Conservation (phyloP, 306 rosid genomes). For the Cyclanthera cordifolia region DNA sequence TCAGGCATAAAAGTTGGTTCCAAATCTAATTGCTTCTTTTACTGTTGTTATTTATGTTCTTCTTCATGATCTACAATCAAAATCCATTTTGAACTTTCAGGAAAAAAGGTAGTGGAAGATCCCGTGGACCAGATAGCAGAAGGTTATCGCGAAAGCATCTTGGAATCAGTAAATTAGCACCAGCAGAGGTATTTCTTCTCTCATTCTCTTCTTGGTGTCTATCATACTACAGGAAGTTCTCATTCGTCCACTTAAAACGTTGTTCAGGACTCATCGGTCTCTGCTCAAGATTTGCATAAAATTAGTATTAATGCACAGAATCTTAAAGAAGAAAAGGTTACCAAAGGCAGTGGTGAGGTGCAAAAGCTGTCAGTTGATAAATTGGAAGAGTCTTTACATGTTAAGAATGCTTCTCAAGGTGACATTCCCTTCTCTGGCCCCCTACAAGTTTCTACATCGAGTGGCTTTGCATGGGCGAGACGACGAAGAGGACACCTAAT, state of each 20-base stretch:
- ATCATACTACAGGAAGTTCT: not conserved
- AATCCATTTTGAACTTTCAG: slow-evolving; percentile 36
- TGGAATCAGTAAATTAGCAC: slow-evolving; percentile 66
- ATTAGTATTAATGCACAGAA: slow-evolving; percentile 25
- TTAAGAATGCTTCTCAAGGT: slow-evolving; percentile 70
- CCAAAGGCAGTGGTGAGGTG: slow-evolving; percentile 23
- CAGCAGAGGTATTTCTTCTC: slow-evolving; percentile 49
- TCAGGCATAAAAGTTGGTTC: not conserved
- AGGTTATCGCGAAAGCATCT: slow-evolving; percentile 62
- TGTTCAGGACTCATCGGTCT: slow-evolving; percentile 46
- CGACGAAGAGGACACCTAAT: slow-evolving; percentile 64
- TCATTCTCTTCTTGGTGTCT: not conserved
- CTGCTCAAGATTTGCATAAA: slow-evolving; percentile 31
- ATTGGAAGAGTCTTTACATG: slow-evolving; percentile 51
- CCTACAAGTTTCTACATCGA: slow-evolving; percentile 83
- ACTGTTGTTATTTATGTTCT: not conserved
- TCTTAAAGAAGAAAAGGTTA: slow-evolving; percentile 34
- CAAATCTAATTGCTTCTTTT: not conserved
- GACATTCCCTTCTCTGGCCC: slow-evolving; percentile 84
- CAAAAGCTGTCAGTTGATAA: slow-evolving; percentile 40
- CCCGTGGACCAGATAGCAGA: slow-evolving; percentile 57
- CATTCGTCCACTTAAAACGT: slow-evolving; percentile 13
- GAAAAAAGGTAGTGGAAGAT: slow-evolving; percentile 60
- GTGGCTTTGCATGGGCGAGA: slow-evolving; percentile 99
- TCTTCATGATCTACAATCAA: not conserved